Evolutionary conservation across 176 grass and related monocot species (phyloP), one percentile per base, ranked within the genome.

Genomic region (Musa troglodytarum): DNA sequence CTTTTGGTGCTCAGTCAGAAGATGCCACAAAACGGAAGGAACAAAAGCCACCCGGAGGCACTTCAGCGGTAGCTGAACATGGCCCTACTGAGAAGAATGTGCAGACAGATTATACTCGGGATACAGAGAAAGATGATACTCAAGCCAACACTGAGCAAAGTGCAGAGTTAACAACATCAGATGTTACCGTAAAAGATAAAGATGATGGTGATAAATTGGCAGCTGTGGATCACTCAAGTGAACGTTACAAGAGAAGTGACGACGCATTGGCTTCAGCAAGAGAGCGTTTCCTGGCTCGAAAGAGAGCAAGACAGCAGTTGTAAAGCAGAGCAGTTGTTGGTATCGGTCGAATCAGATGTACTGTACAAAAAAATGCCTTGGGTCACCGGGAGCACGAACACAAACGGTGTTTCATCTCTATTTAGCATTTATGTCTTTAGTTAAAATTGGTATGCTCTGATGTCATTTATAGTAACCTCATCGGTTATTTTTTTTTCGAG

Each of bases 181-280:
- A 80, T 78, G 82, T 52, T 77, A 52, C 81, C 70, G 53, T 58
- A 54, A 12, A 82, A 56, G 69, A 86, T 12, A 63, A 71, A 10
- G 26, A 14, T 73, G 53, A 78, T 14, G 81, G 34, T 16, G 76
- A 55, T 5, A 15, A 87, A 66, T 50, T 58, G 20, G 59, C 52
- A n/a, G 63, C 77, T 13, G 11, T 7, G 11, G 65, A 78, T 56
- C 50, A 7, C 68, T 75, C 26, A 62, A 62, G 2, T 50, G 80
- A 83, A 26, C 90, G 83, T 61, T 94, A 89, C 73, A 98, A 94
- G 83, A 98, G 95, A 69, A 81, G 34, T 68, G 82, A 78, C n/a
- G 90, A 94, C 55, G 82, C 88, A 13, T 53, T 98, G 77, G 86
- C 88, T 63, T 88, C 84, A 10, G 85, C 86, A 49, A 94, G 88